Conservation (phyloP, 2,329 filamentous ascomycete species). For the Graphilbum ipis-grandicollis region DNA sequence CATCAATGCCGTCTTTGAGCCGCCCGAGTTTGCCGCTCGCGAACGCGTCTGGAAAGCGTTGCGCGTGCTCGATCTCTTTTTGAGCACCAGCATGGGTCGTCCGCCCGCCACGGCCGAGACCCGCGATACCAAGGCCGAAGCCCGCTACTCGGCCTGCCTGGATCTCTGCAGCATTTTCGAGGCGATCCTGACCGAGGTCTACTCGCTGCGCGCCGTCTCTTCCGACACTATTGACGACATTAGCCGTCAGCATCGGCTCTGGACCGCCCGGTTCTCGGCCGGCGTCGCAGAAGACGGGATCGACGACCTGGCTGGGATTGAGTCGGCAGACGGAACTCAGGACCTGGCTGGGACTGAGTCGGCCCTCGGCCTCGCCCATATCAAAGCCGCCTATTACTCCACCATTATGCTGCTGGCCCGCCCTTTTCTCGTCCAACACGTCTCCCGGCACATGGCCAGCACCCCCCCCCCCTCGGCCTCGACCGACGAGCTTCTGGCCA, state of each 20-base stretch:
- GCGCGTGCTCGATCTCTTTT: slow-evolving; percentile 16
- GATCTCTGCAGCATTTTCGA: slow-evolving; percentile 21
- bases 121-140: slow-evolving; percentile 7
- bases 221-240: slow-evolving; percentile 13
- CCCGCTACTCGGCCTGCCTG: slow-evolving; percentile 13
- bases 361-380: slow-evolving; percentile 14
- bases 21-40: slow-evolving; percentile 11
- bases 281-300: slow-evolving; percentile 9
- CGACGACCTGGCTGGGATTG: slow-evolving; percentile 2
- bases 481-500: slow-evolving; percentile 12
- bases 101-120: slow-evolving; percentile 17
- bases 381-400: slow-evolving; percentile 21
- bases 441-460: slow-evolving; percentile 6
- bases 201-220: slow-evolving; percentile 14
- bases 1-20: slow-evolving; percentile 13
- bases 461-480: neutral
- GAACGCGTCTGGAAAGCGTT: slow-evolving; percentile 18
- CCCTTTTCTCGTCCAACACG: slow-evolving; percentile 18
- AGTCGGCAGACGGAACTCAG: no score
- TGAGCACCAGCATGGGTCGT: slow-evolving; percentile 16
- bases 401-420: slow-evolving; percentile 19
- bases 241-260: slow-evolving; percentile 12
- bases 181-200: slow-evolving; percentile 17
- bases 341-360: slow-evolving; percentile 8
- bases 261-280: slow-evolving; percentile 10